Percentiles rank a stretch among this genome's conserved stretches.
Evolutionary conservation across 2,329 filamentous ascomycete genomes (phyloP).

Genomic region (Colletotrichum sp.): DNA sequence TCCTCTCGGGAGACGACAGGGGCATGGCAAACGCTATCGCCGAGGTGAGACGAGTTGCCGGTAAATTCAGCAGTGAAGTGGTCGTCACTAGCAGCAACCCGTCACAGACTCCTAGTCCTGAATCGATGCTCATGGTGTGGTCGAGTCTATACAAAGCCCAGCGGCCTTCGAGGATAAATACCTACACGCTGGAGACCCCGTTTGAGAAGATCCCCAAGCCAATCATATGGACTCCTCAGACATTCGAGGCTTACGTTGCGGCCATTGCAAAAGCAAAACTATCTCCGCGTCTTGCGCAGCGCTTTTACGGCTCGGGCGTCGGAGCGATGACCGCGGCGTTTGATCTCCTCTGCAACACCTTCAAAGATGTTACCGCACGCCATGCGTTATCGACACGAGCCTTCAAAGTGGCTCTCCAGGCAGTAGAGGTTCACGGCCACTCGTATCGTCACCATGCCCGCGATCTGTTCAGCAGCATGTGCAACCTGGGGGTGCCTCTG

Average conservation of each 20-base stretch:
- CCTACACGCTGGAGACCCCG: background rate
- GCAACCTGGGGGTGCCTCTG: constrained; percentile 41
- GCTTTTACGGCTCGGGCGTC: constrained; percentile 35
- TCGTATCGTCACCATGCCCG: constrained; percentile 28
- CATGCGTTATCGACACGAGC: constrained; percentile 41
- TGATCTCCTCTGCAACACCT: constrained; percentile 40
- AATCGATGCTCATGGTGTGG: background rate
- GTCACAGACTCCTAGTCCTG: background rate
- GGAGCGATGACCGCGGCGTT: constrained; percentile 44
- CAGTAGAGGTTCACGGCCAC: constrained; percentile 36
- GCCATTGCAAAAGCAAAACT: constrained; percentile 44
- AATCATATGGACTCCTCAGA: constrained; percentile 42
- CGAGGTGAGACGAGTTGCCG: constrained; percentile 1
- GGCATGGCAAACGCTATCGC: constrained; percentile 6
- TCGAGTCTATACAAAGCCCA: background rate
- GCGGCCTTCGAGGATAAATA: background rate
- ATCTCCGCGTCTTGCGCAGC: constrained; percentile 32
- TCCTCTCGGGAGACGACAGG: constrained; percentile 15
- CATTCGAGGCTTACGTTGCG: constrained; percentile 47
- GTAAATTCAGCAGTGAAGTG: background rate
- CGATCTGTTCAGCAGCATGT: constrained; percentile 40
- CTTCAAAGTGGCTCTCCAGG: constrained; percentile 50
- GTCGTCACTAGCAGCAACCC: background rate
- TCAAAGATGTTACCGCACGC: constrained; percentile 39
- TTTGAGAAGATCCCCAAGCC: constrained; percentile 47